Base-by-base conservation (phyloP, 192 early-diverging fungal species). In the Coemansia sp. region DNA sequence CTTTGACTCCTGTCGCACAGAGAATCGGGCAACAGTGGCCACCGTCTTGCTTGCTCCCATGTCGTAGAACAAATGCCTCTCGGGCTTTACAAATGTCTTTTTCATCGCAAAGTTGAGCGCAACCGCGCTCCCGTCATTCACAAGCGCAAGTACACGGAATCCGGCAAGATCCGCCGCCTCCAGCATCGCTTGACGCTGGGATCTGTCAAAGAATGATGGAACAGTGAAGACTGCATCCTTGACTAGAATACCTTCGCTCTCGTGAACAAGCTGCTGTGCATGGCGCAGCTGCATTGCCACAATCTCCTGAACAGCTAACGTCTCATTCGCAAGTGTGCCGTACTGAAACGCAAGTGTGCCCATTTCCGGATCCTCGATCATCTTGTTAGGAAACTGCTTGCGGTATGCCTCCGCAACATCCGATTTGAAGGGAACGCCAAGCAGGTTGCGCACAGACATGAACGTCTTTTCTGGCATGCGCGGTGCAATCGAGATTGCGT, bases 81-180 rank as follows among this genome's bases (percentile, higher is more conserved):
- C 87, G 36, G 87, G 73, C 26, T 84, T 82, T n/a, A 71, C 71
- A 58, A 94, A 91, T 12, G 78, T 73, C 46, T 90, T 84, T 62
- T 79, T 87, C 76, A 92, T 90, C 36, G 92, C 95, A 71, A 93
- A 99, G 85, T 94, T 97, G 45, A 98, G 73, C 10, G 96, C 98
- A 26, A 95, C 95, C 82, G 97, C 95, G 51, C 94, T 91, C 69
- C 95, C 95, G 71, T 99, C 98, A 84, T 94, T 91, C 67, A 98
- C 90, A 12, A 99, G 82, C 21, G 90, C 79, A 18, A 95, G 69
- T 15, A 94, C 89, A 64, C 88, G 87, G 32, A 99, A 70, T 3
- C 92, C 93, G 8, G 94, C 96, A 51, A 99, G 73, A 49, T 91
- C 87, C 19, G 98, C 96, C 41, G 98, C 92, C 71, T 98, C 98